These are phyloP conservation scores for Dittrichia graveolens DNA, from an alignment of 129 eudicot genomes.

Conservation along the genomic window DNA sequence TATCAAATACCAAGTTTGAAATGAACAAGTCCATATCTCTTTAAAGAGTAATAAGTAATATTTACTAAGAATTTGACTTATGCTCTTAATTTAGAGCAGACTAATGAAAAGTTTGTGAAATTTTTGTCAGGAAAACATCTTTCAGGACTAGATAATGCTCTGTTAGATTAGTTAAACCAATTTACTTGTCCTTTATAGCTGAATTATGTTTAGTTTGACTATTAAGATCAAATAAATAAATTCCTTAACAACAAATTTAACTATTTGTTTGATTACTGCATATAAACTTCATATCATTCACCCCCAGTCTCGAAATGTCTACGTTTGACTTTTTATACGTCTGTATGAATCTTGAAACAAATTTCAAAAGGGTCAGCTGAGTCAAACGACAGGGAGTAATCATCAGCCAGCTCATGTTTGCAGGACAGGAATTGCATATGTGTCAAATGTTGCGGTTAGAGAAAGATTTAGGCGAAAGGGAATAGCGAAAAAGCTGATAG, in stretches of 20 bases:
- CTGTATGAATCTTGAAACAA: slow-evolving; percentile 17
- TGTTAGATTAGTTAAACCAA: background rate
- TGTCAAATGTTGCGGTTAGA: slow-evolving; percentile 85
- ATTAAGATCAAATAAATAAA: background rate
- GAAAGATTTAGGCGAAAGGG: slow-evolving; percentile 80
- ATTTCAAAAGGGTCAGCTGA: slow-evolving; percentile 19
- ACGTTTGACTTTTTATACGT: background rate
- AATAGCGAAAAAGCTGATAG: slow-evolving; percentile 74
- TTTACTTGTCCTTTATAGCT: background rate
- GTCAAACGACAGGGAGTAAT: slow-evolving; percentile 11
- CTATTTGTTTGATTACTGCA: background rate
- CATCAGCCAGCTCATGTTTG: background rate
- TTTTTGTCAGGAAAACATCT: too few species aligned
- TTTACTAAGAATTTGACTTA: background rate
- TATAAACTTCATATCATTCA: background rate
- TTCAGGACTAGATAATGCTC: too few species aligned
- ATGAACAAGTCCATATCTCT: background rate
- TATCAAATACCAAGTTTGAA: background rate
- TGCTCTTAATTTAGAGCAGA: background rate
- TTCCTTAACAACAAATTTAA: background rate
- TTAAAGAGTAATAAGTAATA: background rate
- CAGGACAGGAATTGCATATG: slow-evolving; percentile 88
- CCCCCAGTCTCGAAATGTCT: background rate
- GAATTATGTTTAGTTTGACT: background rate
- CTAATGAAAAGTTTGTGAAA: background rate